Conservation (phyloP, 768 basidiomycete species). For the Gautieria morchelliformis region DNA sequence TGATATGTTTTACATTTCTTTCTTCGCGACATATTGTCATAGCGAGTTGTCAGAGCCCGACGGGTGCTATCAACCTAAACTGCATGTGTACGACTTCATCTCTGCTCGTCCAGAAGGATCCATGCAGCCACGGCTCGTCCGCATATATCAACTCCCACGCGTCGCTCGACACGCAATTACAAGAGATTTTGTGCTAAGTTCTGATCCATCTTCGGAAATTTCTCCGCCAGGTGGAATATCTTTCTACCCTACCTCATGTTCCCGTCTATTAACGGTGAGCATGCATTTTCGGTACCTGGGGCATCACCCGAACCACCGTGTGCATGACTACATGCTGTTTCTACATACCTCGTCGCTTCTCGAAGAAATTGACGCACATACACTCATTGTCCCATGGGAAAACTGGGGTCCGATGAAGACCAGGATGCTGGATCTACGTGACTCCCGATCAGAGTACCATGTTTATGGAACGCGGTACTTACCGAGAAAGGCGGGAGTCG, state of each 20-base stretch:
- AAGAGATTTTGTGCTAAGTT: neutral
- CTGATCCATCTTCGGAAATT: neutral
- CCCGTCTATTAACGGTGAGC: neutral
- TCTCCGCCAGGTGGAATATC: neutral
- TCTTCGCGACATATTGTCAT: too few relatives aligned
- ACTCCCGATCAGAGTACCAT: slow-evolving; percentile 49
- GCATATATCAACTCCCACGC: neutral
- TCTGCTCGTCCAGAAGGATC: too few relatives aligned
- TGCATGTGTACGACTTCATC: slow-evolving; percentile 3
- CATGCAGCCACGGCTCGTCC: neutral
- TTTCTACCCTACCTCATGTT: too few relatives aligned
- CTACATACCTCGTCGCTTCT: slow-evolving; percentile 31
- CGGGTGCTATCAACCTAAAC: too few relatives aligned
- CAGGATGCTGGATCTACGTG: slow-evolving; percentile 29
- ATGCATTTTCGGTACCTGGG: neutral
- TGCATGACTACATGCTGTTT: slow-evolving; percentile 33
- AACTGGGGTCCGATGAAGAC: slow-evolving; percentile 47
- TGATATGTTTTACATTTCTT: slow-evolving; percentile 20
- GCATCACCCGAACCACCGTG: too few relatives aligned
- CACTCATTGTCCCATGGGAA: slow-evolving; percentile 17
- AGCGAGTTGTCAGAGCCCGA: too few relatives aligned
- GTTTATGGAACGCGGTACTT: slow-evolving; percentile 41
- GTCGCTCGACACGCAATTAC: too few relatives aligned
- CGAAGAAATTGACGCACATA: slow-evolving; percentile 12
- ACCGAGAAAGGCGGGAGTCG: slow-evolving; percentile 10